Base-by-base conservation (phyloP, 2,329 filamentous ascomycete species). In the Biscogniauxia sp. region DNA sequence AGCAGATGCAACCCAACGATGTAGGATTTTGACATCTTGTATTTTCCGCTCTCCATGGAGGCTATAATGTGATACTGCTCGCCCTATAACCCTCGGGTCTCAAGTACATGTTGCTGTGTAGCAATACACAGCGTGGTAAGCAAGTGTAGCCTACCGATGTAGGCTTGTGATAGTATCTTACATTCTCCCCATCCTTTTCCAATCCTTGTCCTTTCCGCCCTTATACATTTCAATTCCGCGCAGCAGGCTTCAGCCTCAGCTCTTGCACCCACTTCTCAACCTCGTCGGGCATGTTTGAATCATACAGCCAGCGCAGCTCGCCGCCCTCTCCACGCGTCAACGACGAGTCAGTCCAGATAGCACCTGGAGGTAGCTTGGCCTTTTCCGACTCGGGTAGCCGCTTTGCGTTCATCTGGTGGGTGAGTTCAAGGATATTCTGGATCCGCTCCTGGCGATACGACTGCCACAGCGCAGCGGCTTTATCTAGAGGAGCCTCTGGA, bases 351-450 rank as follows among this genome's bases (percentile, higher is more conserved):
- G 20, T 60, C 64, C 63, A 65, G 49, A 61, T 62, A 5, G 58
- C 54, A 0, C 63, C 60, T 13, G 57, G 58, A 3, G 60, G 65
- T 19, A 66, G 17, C 45, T 63, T 63, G 11, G 57, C 55, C 20
- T 58, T 17, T 54, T 67, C 63, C 8, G 61, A 56, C 51, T 63
- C 63, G 0, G 82, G 80, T 72, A 84, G 64, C 9, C 81, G 71
- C 60, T 78, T 76, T 51, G 76, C 72, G 53, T 83, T 80, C 55
- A 84, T 78, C 68, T 79, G 75, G 25, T 72, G 67, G 9, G 80
- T 85, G 28, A 86, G 68, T 26, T 76, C 75, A 25, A 84, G 68
- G 1, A 85, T 73, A 55, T 72, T 76, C 26, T 80, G 78, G 1
- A 85, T 70, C 2, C 83, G 75, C 9, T 73, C 75, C 66, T 84